Conservation (phyloP, 2,329 filamentous ascomycete species). For the Ophiobolus disseminans region DNA sequence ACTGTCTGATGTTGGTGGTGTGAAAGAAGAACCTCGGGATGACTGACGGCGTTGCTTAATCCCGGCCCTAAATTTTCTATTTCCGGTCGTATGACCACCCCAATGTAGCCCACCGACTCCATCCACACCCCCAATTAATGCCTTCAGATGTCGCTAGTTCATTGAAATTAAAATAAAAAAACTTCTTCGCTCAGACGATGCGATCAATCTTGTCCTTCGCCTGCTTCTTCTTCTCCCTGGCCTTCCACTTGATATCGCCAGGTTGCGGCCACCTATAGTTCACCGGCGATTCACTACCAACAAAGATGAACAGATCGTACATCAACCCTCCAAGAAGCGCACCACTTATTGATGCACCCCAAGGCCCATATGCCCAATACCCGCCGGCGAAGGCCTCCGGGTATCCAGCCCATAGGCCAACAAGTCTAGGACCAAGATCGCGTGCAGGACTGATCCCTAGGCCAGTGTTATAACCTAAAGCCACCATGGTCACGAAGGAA, state of each 20-base stretch:
- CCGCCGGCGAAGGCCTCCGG: constrained; percentile 52
- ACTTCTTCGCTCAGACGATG: constrained; percentile 9
- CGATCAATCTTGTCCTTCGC: constrained; percentile 24
- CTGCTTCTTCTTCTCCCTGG: constrained; percentile 18
- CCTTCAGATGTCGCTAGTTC: no score
- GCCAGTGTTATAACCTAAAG: constrained; percentile 38
- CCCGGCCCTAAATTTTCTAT: no score
- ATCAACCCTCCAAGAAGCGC: constrained; percentile 35
- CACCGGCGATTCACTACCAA: constrained; percentile 38
- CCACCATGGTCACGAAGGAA: constrained; percentile 33
- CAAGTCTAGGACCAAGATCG: constrained; percentile 74
- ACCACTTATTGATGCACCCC: constrained; percentile 34
- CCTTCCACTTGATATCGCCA: constrained; percentile 30
- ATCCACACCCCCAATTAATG: no score
- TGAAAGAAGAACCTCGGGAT: no score
- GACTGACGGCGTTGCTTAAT: no score
- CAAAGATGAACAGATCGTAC: constrained; percentile 43
- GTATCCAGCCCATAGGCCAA: constrained; percentile 72
- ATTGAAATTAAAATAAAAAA: no score
- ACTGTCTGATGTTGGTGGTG: no score
- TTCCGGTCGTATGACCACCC: no score
- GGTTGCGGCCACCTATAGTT: constrained; percentile 40
- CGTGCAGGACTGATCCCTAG: constrained; percentile 70
- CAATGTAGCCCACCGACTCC: no score
- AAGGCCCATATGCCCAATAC: constrained; percentile 40